Conservation (phyloP, 306 rosid genomes). For the Argentina anserina region DNA sequence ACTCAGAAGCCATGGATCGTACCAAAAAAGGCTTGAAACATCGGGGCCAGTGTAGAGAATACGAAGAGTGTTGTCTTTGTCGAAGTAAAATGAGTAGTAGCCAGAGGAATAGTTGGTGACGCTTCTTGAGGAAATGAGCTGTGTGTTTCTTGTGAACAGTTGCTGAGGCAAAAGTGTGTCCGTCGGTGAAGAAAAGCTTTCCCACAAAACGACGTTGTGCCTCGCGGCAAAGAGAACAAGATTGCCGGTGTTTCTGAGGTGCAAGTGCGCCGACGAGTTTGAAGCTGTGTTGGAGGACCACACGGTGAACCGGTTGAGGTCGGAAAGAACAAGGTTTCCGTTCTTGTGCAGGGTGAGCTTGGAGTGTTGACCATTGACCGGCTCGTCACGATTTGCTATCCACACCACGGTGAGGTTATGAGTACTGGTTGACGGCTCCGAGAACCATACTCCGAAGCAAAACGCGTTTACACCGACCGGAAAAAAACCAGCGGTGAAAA, state of each 20-base stretch:
- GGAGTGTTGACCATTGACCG: constrained; percentile 42
- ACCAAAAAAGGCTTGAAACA: constrained; percentile 50
- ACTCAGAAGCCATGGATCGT: constrained; percentile 36
- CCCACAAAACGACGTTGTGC: constrained; percentile 33
- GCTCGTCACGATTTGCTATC: constrained; percentile 51
- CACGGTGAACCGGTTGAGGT: constrained; percentile 25
- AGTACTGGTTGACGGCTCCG: background rate
- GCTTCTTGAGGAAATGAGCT: constrained; percentile 43
- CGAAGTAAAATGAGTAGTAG: constrained; percentile 38
- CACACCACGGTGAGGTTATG: constrained; percentile 33
- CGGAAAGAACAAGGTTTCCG: constrained; percentile 41
- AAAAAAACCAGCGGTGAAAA: constrained; percentile 47
- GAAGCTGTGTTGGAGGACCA: constrained; percentile 46
- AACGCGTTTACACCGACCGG: constrained; percentile 48
- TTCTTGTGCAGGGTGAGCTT: constrained; percentile 29
- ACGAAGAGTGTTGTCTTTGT: constrained; percentile 42
- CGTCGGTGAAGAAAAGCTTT: constrained; percentile 54
- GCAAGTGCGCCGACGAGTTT: constrained; percentile 9
- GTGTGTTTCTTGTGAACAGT: constrained; percentile 29
- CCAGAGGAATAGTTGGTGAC: constrained; percentile 44
- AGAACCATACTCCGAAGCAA: constrained; percentile 47
- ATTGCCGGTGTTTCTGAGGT: constrained; percentile 38
- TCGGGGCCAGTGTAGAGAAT: constrained; percentile 45
- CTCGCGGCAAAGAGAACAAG: constrained; percentile 29
- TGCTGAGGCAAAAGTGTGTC: constrained; percentile 54